phyloP scores from a whole-genome alignment of 1,284 basidiomycete species.

The Grifola frondosa region DNA sequence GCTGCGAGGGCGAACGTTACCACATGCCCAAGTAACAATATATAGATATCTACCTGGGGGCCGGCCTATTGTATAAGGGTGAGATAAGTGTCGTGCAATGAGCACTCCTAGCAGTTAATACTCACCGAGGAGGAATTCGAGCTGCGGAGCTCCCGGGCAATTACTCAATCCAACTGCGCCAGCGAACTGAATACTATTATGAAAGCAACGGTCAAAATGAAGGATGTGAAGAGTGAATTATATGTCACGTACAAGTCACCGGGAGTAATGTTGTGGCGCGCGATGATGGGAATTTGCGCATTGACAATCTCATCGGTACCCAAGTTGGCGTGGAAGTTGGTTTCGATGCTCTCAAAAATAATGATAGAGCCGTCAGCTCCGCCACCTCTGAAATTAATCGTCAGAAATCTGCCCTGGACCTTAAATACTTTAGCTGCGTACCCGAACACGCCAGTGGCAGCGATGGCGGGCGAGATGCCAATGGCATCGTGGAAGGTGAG shows the following conservation, averaged over 20 bases:
- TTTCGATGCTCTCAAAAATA: constrained; percentile 24
- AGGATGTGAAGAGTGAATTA: not conserved
- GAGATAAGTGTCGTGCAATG: not conserved
- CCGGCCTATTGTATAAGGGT: not conserved
- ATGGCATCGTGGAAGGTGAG: constrained; percentile 32
- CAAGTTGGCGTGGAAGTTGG: constrained; percentile 25
- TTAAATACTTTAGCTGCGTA: too few relatives aligned
- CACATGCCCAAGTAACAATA: not conserved
- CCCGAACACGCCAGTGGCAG: constrained; percentile 9
- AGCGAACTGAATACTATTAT: constrained; percentile 29
- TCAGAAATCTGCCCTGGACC: too few relatives aligned
- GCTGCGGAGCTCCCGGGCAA: constrained; percentile 32
- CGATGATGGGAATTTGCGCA: constrained; percentile 26
- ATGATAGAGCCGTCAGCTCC: constrained; percentile 30
- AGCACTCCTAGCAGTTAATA: constrained; percentile 23
- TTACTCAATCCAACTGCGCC: constrained; percentile 30
- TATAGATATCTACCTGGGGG: not conserved
- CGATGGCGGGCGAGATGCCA: constrained; percentile 16
- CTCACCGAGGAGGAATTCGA: constrained; percentile 36
- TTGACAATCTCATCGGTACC: constrained; percentile 30
- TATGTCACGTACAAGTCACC: constrained; percentile 23
- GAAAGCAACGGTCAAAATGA: not conserved
- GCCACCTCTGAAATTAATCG: constrained; percentile 27
- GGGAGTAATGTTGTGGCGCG: constrained; percentile 23
- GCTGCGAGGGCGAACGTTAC: constrained; percentile 9